phyloP scores from a whole-genome alignment of 2,329 filamentous ascomycete species.

The Dactylonectria estremocensis region DNA sequence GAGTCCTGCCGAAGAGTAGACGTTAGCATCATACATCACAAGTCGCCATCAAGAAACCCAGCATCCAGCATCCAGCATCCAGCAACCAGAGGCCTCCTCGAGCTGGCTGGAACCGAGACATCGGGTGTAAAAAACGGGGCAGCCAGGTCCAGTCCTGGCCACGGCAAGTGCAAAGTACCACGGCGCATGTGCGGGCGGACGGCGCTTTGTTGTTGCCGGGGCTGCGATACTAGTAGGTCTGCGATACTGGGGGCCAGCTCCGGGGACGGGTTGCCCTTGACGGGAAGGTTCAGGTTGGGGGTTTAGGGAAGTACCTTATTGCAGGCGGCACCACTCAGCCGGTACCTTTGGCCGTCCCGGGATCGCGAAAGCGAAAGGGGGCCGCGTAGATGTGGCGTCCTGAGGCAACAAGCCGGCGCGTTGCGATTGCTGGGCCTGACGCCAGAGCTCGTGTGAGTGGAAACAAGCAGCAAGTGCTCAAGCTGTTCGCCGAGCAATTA shows the following conservation, averaged over 20 bases:
- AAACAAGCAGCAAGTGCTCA: slow-evolving; percentile 23
- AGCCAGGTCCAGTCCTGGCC: neutral
- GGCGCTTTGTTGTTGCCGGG: slow-evolving; percentile 43
- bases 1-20: neutral
- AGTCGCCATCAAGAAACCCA: neutral
- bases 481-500: slow-evolving; percentile 43
- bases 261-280: slow-evolving; percentile 35
- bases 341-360: slow-evolving; percentile 35
- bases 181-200: neutral
- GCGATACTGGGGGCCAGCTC: slow-evolving; percentile 39
- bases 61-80: neutral
- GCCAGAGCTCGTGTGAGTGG: slow-evolving; percentile 37
- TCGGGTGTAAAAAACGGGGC: neutral
- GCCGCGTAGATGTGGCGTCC: slow-evolving; percentile 40
- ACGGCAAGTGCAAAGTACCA: neutral
- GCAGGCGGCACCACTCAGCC: slow-evolving; percentile 23
- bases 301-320: slow-evolving; percentile 39
- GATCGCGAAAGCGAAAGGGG: neutral
- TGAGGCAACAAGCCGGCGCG: slow-evolving; percentile 48
- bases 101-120: neutral
- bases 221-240: slow-evolving; percentile 42
- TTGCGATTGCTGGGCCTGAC: slow-evolving; percentile 33
- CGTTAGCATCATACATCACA: neutral
- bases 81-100: neutral
- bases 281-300: slow-evolving; percentile 14